Conservation (phyloP, 768 basidiomycete genomes). For the Tulasnella sp. region DNA sequence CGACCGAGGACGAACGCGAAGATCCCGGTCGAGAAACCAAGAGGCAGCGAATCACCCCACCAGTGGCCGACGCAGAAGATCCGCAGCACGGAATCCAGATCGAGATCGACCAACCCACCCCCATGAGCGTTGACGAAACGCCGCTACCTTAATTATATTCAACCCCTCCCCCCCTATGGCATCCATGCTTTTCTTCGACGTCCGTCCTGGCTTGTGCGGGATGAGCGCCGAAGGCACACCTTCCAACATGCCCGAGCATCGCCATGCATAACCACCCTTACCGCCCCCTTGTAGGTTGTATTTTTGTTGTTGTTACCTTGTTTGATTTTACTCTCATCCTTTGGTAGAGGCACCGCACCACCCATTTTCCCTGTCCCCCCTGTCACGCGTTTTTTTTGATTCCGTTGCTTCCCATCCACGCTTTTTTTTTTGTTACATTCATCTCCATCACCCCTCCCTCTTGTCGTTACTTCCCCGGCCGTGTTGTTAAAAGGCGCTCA, state of each 20-base stretch:
- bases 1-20: neutral
- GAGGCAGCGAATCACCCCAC: slow-evolving; percentile 2
- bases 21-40: neutral
- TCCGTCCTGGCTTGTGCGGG: neutral
- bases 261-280: neutral
- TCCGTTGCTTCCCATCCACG: neutral
- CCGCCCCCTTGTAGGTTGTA: neutral
- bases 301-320: neutral
- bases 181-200: neutral
- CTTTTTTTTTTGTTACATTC: neutral
- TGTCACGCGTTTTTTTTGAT: neutral
- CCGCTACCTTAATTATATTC: neutral
- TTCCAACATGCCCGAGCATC: neutral
- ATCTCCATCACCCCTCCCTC: neutral
- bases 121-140: neutral
- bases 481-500: neutral
- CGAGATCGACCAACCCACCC: neutral
- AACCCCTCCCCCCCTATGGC: neutral
- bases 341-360: neutral
- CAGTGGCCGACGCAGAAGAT: neutral
- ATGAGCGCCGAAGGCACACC: neutral
- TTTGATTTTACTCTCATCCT: neutral
- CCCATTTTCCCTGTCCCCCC: neutral
- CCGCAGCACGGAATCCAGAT: neutral
- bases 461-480: neutral